Conservation (phyloP, 805 yeast species). For the Yarrowia yakushimensis region DNA sequence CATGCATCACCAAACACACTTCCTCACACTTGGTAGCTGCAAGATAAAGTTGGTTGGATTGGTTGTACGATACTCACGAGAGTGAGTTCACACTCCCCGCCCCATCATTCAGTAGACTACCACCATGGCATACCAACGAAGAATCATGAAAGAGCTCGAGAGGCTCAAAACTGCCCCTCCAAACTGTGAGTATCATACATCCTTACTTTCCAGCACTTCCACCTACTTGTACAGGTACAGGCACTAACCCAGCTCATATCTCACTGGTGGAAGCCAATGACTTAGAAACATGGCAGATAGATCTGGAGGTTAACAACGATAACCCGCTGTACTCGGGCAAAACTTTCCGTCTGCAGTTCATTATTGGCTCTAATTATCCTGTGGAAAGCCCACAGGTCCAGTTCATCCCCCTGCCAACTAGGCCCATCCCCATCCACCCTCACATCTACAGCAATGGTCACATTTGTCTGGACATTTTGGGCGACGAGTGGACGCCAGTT, state of each 20-base stretch:
- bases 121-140: slow-evolving; percentile 2
- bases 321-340: slow-evolving; percentile 41
- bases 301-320: slow-evolving; percentile 40
- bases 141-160: slow-evolving; percentile 14
- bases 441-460: slow-evolving; percentile 75
- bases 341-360: slow-evolving; percentile 45
- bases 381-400: slow-evolving; percentile 56
- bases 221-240: too few relatives aligned
- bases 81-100: neutral
- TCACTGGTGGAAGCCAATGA: slow-evolving; percentile 38
- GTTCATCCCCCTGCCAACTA: slow-evolving; percentile 40
- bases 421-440: slow-evolving; percentile 62
- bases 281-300: slow-evolving; percentile 39
- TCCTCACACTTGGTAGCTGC: slow-evolving; percentile 13
- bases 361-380: slow-evolving; percentile 50
- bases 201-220: too few relatives aligned
- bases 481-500: slow-evolving; percentile 66
- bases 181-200: slow-evolving; percentile 14
- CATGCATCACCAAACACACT: slow-evolving; percentile 9
- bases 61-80: too few relatives aligned
- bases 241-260: slow-evolving; percentile 28
- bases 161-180: neutral
- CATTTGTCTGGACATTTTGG: slow-evolving; percentile 64
- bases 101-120: neutral
- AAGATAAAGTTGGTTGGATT: slow-evolving; percentile 19